These are phyloP conservation scores for Babesia bovis DNA, from an alignment of 169 alveolate genomes.

Conservation along the genomic window DNA sequence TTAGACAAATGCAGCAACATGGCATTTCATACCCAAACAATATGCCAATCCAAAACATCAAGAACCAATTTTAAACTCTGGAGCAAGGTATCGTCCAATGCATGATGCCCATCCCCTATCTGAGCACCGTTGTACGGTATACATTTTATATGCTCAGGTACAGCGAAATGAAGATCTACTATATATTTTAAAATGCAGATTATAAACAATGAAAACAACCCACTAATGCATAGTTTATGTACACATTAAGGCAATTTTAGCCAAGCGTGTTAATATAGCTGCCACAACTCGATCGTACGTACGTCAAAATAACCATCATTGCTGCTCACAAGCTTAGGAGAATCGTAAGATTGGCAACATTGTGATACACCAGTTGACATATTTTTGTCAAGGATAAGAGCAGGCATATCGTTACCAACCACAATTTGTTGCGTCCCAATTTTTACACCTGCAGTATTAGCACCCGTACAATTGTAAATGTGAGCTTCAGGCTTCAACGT, in stretches of 20 bases:
- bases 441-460: slow-evolving; percentile 38
- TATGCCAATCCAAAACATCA: neutral
- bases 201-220: no score
- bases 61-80: neutral
- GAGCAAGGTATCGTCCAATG: no score
- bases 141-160: no score
- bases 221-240: no score
- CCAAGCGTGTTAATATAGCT: slow-evolving; percentile 11
- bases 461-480: slow-evolving; percentile 39
- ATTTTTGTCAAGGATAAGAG: slow-evolving; percentile 47
- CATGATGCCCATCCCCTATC: no score
- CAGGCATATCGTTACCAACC: slow-evolving; percentile 58
- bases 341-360: slow-evolving; percentile 55
- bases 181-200: no score
- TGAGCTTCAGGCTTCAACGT: slow-evolving; percentile 34
- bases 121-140: no score
- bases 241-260: neutral
- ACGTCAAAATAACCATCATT: slow-evolving; percentile 36
- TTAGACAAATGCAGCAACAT: slow-evolving; percentile 27
- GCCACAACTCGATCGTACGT: slow-evolving; percentile 50
- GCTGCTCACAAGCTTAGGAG: slow-evolving; percentile 46
- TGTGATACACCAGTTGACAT: slow-evolving; percentile 42
- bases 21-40: neutral
- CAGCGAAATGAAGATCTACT: no score
- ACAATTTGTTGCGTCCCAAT: slow-evolving; percentile 38